These are phyloP conservation scores for Melanopsichium pennsylvanicum DNA, from an alignment of 1,284 basidiomycete genomes.

Conservation along the genomic window DNA sequence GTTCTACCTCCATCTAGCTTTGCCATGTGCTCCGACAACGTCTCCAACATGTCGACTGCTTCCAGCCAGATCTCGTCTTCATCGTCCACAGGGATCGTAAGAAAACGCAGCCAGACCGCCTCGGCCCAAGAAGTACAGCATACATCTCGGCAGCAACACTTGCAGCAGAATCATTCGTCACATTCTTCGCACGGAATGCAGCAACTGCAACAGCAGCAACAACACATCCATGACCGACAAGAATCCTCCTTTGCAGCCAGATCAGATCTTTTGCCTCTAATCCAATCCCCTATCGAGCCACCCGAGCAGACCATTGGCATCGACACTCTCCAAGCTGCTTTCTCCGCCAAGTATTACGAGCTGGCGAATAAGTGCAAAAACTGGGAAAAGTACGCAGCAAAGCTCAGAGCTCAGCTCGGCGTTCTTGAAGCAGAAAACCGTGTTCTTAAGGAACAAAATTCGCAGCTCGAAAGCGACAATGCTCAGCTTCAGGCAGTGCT, in stretches of 20 bases:
- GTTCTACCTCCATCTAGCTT: slow-evolving; percentile 24
- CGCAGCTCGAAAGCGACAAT: slow-evolving; percentile 47
- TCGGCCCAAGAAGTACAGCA: slow-evolving; percentile 10
- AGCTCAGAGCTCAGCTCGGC: slow-evolving; percentile 52
- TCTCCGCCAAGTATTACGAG: slow-evolving; percentile 53
- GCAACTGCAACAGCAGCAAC: slow-evolving; percentile 19
- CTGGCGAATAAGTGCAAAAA: slow-evolving; percentile 56
- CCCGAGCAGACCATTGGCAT: slow-evolving; percentile 40
- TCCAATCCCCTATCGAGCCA: slow-evolving; percentile 10
- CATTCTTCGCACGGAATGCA: slow-evolving; percentile 1
- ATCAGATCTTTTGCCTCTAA: slow-evolving; percentile 1
- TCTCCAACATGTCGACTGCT: slow-evolving; percentile 25
- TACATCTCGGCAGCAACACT: slow-evolving; percentile 19
- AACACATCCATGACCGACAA: slow-evolving; percentile 13
- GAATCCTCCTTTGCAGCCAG: slow-evolving; percentile 1
- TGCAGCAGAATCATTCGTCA: no score
- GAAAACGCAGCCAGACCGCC: slow-evolving; percentile 28
- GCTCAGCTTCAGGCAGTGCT: slow-evolving; percentile 27
- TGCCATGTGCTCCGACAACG: slow-evolving; percentile 27
- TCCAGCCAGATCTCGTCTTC: slow-evolving; percentile 37
- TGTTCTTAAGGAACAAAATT: slow-evolving; percentile 44
- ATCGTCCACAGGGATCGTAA: slow-evolving; percentile 19
- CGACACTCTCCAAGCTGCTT: slow-evolving; percentile 52
- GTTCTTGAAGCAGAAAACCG: slow-evolving; percentile 51
- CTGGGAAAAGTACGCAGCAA: slow-evolving; percentile 59